A percentile compares a stretch with the other conserved stretches of the same genome.
Evolutionary conservation across 2,329 filamentous ascomycete genomes (phyloP).

Genomic region (Colletotrichum zoysiae): DNA sequence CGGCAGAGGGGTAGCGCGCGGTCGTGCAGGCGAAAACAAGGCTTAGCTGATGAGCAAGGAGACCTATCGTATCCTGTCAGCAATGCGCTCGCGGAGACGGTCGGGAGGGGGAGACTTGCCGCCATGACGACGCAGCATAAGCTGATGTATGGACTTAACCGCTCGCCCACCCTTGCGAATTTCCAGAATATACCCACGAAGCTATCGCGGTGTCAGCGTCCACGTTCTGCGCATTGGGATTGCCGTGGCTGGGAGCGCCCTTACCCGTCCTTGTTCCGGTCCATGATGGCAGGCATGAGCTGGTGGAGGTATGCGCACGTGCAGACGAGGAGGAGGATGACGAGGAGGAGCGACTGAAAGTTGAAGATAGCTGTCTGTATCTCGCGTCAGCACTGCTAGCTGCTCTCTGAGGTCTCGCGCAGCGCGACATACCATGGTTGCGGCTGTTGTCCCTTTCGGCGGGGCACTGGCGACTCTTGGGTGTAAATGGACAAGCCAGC

Average conservation of each 20-base stretch:
- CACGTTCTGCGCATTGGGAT: conserved; percentile 28
- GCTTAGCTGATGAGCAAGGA: conserved; percentile 33
- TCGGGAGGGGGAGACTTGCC: conserved; percentile 63
- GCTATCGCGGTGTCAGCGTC: conserved; percentile 55
- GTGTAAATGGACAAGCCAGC: conserved; percentile 25
- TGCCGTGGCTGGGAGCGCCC: conserved; percentile 43
- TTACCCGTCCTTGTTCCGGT: conserved; percentile 92
- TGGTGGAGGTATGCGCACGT: conserved; percentile 95
- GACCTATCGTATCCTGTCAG: conserved; percentile 25
- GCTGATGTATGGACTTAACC: conserved; percentile 94
- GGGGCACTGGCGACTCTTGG: conserved; percentile 23
- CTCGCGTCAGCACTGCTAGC: conserved; percentile 24
- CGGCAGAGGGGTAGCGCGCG: conserved; percentile 9
- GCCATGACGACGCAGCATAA: conserved; percentile 95
- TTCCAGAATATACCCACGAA: conserved; percentile 95
- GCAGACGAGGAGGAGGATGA: conserved; percentile 95
- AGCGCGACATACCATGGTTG: conserved; percentile 45
- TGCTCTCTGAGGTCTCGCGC: neutral
- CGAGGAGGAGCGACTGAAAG: conserved; percentile 95
- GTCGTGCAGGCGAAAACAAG: conserved; percentile 3
- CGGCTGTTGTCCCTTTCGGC: conserved; percentile 29
- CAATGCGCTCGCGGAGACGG: neutral
- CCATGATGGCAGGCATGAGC: conserved; percentile 89
- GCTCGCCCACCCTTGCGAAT: conserved; percentile 90
- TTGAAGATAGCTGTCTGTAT: conserved; percentile 94